Base-by-base conservation (phyloP, 176 grass and related monocot genomes). In the Ensete ventricosum region DNA sequence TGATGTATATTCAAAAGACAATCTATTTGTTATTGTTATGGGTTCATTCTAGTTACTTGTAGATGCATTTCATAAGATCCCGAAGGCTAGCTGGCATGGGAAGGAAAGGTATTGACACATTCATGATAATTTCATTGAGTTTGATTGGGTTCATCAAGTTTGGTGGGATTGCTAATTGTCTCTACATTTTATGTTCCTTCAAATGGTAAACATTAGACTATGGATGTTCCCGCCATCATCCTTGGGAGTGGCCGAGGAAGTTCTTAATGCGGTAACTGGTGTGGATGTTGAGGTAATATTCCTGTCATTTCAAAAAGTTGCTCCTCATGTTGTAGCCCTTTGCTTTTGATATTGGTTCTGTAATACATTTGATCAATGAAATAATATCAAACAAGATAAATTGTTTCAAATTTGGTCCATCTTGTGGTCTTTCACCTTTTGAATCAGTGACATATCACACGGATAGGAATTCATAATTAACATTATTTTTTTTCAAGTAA, bases 221-320 rank as follows among this genome's bases (percentile, higher is more conserved):
- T 97, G 94, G 94, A 90, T 82, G 82, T 89, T 97, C 73, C 90
- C 94, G 65, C 82, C 75, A n/a, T 77, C 94, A 11, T 97, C 84
- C 67, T 90, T 93, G 79, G 67, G 57, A 69, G 72, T 52, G 53
- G 90, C 90, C 49, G 85, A 91, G 72, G 83, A 93, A 81, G 80
- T 97, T 89, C 85, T 88, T 72, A 62, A 29, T 55, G 26, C 84
- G 9, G 68, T 93, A 57, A 68, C 74, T 72, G 82, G 87, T 80
- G 79, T 83, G 85, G 23, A 63, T 87, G 69, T 91, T 77, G 88
- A 97, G 94, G 94, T 97, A 82, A 84, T 53, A n/a, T 17, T 54
- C 82, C 48, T 85, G 3, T 53, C 21, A 7, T 72, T 80, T 73
- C 20, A n/a, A 8, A 53, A 51, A 11, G 6, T 51, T n/a, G 29